These are phyloP conservation scores for Heterobasidion parviporum DNA, from an alignment of 1,284 basidiomycete genomes.

Conservation along the genomic window DNA sequence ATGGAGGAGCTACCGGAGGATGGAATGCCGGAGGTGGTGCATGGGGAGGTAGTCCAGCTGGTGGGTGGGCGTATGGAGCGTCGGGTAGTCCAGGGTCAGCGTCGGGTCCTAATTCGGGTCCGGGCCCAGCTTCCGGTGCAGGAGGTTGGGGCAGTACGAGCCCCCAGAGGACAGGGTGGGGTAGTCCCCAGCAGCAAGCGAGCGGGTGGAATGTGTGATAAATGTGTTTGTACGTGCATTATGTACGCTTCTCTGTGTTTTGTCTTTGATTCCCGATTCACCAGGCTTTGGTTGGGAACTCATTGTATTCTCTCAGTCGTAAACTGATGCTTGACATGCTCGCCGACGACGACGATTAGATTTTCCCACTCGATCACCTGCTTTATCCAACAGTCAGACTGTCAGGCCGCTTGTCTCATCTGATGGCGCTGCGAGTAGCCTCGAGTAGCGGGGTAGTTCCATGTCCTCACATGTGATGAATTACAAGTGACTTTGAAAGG, in stretches of 20 bases:
- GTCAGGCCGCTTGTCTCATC: too few relatives aligned
- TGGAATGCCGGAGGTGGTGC: conserved; percentile 22
- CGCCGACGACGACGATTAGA: too few relatives aligned
- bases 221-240: conserved; percentile 4
- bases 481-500: too few relatives aligned
- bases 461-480: too few relatives aligned
- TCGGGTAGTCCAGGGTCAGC: conserved; percentile 19
- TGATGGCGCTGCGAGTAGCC: too few relatives aligned
- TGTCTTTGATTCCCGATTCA: not conserved
- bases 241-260: not conserved
- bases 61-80: conserved; percentile 22
- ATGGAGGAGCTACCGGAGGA: conserved; percentile 20
- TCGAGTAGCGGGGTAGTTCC: too few relatives aligned
- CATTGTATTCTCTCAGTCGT: too few relatives aligned
- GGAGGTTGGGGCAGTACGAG: conserved; percentile 14
- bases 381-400: too few relatives aligned
- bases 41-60: conserved; percentile 24
- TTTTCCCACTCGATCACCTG: too few relatives aligned
- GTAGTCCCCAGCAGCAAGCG: conserved; percentile 29
- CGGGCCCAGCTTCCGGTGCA: conserved; percentile 13
- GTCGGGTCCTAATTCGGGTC: conserved; percentile 16
- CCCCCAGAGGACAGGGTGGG: conserved; percentile 24
- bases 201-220: conserved; percentile 25
- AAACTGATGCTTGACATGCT: too few relatives aligned
- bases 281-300: too few relatives aligned